Evolutionary conservation across 352 stramenopile species (phyloP), one percentile per base, ranked within the genome.

Genomic region (Phytophthora pinifolia): DNA sequence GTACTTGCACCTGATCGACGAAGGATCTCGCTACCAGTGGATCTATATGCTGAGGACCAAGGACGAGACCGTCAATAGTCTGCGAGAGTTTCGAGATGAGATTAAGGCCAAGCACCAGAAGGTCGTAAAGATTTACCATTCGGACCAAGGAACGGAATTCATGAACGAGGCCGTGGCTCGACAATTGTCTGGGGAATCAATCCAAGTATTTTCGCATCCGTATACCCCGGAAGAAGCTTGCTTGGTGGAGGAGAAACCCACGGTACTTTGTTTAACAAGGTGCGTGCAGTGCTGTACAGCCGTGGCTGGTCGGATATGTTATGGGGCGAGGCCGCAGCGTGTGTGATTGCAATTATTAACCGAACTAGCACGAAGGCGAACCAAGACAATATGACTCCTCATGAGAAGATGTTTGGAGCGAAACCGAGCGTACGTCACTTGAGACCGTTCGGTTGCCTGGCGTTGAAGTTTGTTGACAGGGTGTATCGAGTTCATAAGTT

Each of bases 141-240:
- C 44, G 0, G 53, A 61, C 14, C 44, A 61, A 10, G 52, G 52
- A 6, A 18, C 43, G 4, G 15, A 50, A 6, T 39, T 53, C 22
- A 2, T n/a, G 15, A 48, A 42, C 36, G 9, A 1, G 10, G 9
- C 30, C n/a, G 17, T 33, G 5, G 17, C 42, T 0, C 4, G 29
- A 18, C 25, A 29, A 14, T 36, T 36, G 17, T 27, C 34, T n/a
- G 52, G 52, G 18, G 35, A 54, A n/a, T 54, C 53, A 2, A 25
- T 54, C 1, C 42, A 64, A 15, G 49, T 64, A 18, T 59, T 54
- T 15, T 34, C 41, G 3, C 56, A 64, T 48, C 39, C 41, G 20
- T 32, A 55, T n/a, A 46, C 48, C 20, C 48, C 37, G 10, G 36
- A 55, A 41, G 48, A 55, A 31, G 39, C 39, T 7, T 41, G 48